These are phyloP conservation scores for Neostapfia colusana DNA, from an alignment of 176 grass and related monocot genomes.

Conservation along the genomic window DNA sequence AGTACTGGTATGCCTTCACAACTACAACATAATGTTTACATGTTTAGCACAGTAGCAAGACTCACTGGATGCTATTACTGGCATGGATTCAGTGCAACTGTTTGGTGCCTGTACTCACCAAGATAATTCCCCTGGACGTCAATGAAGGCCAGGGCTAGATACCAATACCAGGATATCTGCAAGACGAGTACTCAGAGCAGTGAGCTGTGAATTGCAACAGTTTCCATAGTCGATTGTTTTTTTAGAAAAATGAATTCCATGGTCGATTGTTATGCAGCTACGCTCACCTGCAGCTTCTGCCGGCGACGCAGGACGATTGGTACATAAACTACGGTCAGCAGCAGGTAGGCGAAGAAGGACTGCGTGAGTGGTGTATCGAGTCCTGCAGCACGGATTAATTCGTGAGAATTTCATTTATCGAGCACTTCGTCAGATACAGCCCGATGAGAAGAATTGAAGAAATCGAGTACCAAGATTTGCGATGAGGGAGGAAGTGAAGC, in stretches of 20 bases:
- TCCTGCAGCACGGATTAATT: conserved; percentile 45
- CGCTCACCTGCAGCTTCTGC: conserved; percentile 51
- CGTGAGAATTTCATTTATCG: background rate
- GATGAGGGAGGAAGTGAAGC: conserved; percentile 70
- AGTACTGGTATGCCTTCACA: conserved; percentile 74
- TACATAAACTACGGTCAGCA: conserved; percentile 59
- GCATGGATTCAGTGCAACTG: background rate
- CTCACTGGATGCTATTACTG: background rate
- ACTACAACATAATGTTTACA: conserved; percentile 36
- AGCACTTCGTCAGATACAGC: background rate
- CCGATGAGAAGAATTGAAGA: background rate
- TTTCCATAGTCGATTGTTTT: no score
- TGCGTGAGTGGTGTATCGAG: conserved; percentile 75
- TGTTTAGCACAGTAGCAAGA: conserved; percentile 3
- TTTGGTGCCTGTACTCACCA: conserved; percentile 41
- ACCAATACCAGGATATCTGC: conserved; percentile 96
- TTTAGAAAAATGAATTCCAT: no score
- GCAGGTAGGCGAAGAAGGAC: conserved; percentile 68
- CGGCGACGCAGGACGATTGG: conserved; percentile 54
- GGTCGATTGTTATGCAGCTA: background rate
- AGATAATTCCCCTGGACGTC: conserved; percentile 86
- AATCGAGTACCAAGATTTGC: conserved; percentile 56
- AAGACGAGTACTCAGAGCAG: conserved; percentile 18
- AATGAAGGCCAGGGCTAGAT: conserved; percentile 62
- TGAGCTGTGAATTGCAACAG: conserved; percentile 12